Base-by-base conservation (phyloP, 345 rosid genomes). In the Populus ilicifolia region DNA sequence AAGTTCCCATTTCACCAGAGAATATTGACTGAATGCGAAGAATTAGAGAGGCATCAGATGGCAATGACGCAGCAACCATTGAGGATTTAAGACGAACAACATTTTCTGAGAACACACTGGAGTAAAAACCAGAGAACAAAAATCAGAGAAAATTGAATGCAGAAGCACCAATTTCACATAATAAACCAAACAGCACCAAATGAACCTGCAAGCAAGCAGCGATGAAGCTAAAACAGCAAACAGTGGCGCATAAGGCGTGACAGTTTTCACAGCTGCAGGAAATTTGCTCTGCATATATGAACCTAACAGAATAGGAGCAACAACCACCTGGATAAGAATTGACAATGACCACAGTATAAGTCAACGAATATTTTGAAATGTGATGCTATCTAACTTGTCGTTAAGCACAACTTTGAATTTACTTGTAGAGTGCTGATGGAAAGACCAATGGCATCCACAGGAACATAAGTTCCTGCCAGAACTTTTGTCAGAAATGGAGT, bases 371-470 rank as follows among this genome's bases (percentile, higher is more conserved):
- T 13, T 73, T 9, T 54, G 13, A n/a, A 13, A 39, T 23, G 12
- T 7, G 27, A 43, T 9, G 38, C 33, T 23, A 41, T 36, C 33
- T 4, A 33, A 21, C 25, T 59, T 21, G 20, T 25, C 4, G 2
- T 35, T 35, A 62, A 44, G 59, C 35, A 65, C 33, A 43, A 39
- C 5, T 16, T 63, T 43, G 23, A 75, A 41, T 14, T 67, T 75
- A 88, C 91, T 89, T 89, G 90, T 71, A 91, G 75, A 75, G 95
- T 89, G 87, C 93, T 91, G 76, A 91, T 48, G 23, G 90, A 91
- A 72, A 91, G 90, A 69, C 80, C 81, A 79, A 88, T 44, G 61
- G 89, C 89, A 76, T 91, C 93, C 21, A 89, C 86, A 44, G 88
- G 87, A 87, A 91, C 95, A 79, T 77, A 87, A 75, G 95, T 82